Base-by-base conservation (phyloP, 345 rosid genomes). In the Acer saccharum region DNA sequence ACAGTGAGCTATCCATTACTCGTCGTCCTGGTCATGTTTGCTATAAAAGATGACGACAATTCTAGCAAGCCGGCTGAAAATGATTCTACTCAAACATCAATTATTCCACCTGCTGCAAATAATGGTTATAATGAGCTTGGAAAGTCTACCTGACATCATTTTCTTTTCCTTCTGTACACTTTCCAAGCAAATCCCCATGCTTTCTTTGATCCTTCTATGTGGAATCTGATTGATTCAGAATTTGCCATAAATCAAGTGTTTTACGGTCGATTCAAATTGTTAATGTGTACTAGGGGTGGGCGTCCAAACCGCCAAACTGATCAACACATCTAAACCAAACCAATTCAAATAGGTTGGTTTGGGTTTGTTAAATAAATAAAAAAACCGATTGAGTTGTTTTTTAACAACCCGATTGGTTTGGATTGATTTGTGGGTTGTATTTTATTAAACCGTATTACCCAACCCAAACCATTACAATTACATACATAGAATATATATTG, bases 1-100 rank as follows among this genome's bases (percentile, higher is more conserved):
- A 86, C 92, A 1, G 20, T 88, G 65, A 88, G 92, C 77, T 88
- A 87, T 65, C 93, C 91, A 17, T 83, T 89, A 83, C 80, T 88
- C 68, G 69, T 46, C 3, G 41, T 83, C 69, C 81, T 91, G 21
- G 82, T 89, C 39, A 75, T 80, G 83, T 62, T 82, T 61, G 93
- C 91, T 3, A 89, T 89, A 13, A 84, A 84, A 79, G 90, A 89
- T 69, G 83, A 84, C 2, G 58, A 35, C 1, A 46, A 77, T 29
- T 50, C 69, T 32, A 78, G 74, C 20, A 74, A 60, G 4, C 75
- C 58, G 65, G 55, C 6, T 18, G 69, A 57, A 10, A 74, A 68
- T 50, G 78, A 72, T 44, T 61, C 48, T 32, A 65, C 29, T 62
- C 50, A 68, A 7, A 69, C 80, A 25, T 68, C 71, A 7, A 60